Base-by-base conservation (phyloP, 2,329 filamentous ascomycete species). In the Tolypocladium nubicola region DNA sequence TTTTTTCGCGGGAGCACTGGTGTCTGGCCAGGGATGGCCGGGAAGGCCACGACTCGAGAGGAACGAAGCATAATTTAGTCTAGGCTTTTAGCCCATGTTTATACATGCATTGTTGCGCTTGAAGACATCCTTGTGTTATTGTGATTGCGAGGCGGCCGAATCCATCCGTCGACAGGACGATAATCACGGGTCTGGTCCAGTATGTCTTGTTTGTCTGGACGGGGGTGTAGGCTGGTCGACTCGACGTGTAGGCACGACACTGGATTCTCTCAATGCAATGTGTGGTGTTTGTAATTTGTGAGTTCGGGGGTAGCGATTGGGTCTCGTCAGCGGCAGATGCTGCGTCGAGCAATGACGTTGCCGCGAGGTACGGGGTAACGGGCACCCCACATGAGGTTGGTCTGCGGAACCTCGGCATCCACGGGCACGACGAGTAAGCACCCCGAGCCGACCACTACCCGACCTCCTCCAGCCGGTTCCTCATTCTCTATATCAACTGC, bases 21-120 rank as follows among this genome's bases (percentile, higher is more conserved):
- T 40, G 59, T 56, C 55, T 60, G 53, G 55, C 52, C 56, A 30
- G 26, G 6, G 6, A 30, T 30, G 26, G 26, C 26, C 4, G 14
- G 23, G 23, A 56, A n/a, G 35, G 45, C 57, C 39, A 23, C 54
- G 47, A 56, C 58, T 54, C 55, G 54, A 43, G 45, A 58, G 64
- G 61, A 65, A 65, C 62, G 61, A 60, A 49, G 64, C 62, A 65
- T 67, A 66, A 65, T 64, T 61, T 63, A 63, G 62, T 67, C 59
- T 63, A 60, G 65, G 64, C 61, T 60, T 61, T 52, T 55, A 56
- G 56, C 53, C 59, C 62, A 64, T 62, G 58, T 60, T 61, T 61
- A 61, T 61, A 61, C 47, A 57, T 54, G 57, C 57, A 61, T 55
- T 43, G 37, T 56, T 60, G 54, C 56, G 37, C 56, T 30, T 2